Conservation (phyloP, 768 basidiomycete species). For the Suillus alpinus region DNA sequence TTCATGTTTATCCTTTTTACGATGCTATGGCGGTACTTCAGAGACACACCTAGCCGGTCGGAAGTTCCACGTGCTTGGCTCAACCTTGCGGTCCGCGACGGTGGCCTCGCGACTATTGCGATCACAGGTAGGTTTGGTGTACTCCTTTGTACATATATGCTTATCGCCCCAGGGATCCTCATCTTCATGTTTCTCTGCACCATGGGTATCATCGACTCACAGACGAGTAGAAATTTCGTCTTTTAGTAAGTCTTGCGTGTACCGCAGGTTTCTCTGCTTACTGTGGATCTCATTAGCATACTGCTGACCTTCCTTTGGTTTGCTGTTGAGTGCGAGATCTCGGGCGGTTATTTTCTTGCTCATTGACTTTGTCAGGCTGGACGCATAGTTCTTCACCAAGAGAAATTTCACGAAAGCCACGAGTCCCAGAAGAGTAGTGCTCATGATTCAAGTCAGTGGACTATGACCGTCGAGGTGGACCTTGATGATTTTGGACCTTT, state of each 20-base stretch:
- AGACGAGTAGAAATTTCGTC: conserved; percentile 17
- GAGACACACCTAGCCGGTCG: background rate
- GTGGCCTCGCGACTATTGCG: conserved; percentile 3
- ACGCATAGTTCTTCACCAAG: background rate
- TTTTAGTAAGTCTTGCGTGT: conserved; percentile 17
- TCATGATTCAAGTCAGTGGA: background rate
- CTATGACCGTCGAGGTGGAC: background rate
- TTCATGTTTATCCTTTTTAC: conserved; percentile 14
- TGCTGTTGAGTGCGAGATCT: background rate
- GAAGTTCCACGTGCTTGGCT: background rate
- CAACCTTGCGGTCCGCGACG: conserved; percentile 12
- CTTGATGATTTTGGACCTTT: background rate
- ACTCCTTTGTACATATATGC: background rate
- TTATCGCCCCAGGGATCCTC: conserved; percentile 11
- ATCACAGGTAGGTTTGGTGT: conserved; percentile 13
- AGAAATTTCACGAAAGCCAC: background rate
- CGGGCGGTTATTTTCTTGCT: background rate
- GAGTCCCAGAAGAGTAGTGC: background rate
- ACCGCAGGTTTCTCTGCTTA: background rate
- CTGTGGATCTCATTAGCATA: background rate
- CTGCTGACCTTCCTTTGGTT: background rate
- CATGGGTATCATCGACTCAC: conserved; percentile 9
- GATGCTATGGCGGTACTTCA: conserved; percentile 17
- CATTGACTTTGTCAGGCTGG: background rate
- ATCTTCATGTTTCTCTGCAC: conserved; percentile 18